Evolutionary conservation across 306 rosid species (phyloP), one percentile per base, ranked within the genome.

Genomic region (Crataegus laevigata): DNA sequence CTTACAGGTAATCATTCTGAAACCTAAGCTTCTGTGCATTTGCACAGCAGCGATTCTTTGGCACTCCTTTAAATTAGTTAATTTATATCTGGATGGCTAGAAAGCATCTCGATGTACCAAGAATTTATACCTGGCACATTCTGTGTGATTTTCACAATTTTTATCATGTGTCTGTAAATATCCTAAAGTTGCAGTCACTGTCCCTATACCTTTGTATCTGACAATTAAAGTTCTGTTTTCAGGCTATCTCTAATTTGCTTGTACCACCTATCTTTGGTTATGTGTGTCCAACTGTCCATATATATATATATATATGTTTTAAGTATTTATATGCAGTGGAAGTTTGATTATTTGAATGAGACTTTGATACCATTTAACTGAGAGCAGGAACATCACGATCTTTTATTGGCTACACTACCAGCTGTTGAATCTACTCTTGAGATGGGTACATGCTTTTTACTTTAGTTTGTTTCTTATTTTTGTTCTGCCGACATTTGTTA

Each of bases 341-440:
- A 32, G 32, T 26, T 50, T 36, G 21, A 30, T 52, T 11, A 4
- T 14, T 40, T 72, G 28, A 11, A 14, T 61, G n/a, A 54, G n/a
- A n/a, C 36, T 15, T 26, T 72, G 18, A 43, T 47, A 19, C 59
- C 77, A 34, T 77, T 50, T 29, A 78, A n/a, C 75, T 22, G 62
- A 84, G 84, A 75, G 38, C 83, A 93, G 98, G 98, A 93, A 79
- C 98, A 93, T 85, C 98, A 93, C 61, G 98, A 93, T 93, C 92
- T 88, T 66, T 85, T 91, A 74, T 82, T 93, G 92, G 81, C 90
- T 68, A 83, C 88, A 79, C 86, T 91, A 87, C 98, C 96, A 21
- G 92, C 89, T 64, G 90, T 89, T 73, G 98, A 93, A 89, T 88
- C 93, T 78, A 84, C 91, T 63, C 98, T 93, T 80, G 93, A 91